A percentile compares a stretch with the other conserved stretches of the same genome.
These are phyloP conservation scores for Cryomyces minteri DNA, from an alignment of 495 filamentous ascomycete genomes.

Conservation along the genomic window DNA sequence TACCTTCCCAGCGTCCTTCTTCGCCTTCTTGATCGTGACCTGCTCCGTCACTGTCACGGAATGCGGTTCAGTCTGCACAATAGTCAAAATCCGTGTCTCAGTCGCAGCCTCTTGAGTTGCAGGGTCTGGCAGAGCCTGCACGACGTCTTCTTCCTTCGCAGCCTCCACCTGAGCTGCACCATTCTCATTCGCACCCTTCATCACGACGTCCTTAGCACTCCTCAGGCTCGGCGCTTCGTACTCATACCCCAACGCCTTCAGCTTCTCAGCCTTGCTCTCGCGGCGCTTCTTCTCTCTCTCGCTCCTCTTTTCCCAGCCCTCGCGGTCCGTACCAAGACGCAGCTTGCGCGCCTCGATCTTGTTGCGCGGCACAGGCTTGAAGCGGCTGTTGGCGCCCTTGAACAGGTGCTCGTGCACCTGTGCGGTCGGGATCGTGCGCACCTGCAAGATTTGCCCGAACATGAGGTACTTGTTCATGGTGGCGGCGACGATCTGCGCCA, in stretches of 20 bases:
- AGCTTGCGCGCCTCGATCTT: slow-evolving; percentile 59
- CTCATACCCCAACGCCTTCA: slow-evolving; percentile 72
- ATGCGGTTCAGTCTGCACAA: too few relatives aligned
- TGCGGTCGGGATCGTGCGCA: slow-evolving; percentile 53
- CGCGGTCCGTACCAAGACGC: slow-evolving; percentile 46
- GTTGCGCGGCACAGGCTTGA: slow-evolving; percentile 74
- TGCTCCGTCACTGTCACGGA: neutral
- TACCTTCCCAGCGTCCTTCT: slow-evolving; percentile 18
- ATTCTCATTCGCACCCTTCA: slow-evolving; percentile 7
- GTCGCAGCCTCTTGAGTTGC: neutral
- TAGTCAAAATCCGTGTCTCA: too few relatives aligned
- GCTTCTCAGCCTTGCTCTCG: slow-evolving; percentile 43
- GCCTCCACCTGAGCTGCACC: slow-evolving; percentile 14
- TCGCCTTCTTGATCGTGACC: slow-evolving; percentile 4
- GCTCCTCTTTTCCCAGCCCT: slow-evolving; percentile 58
- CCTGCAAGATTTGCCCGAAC: slow-evolving; percentile 81
- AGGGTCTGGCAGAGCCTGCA: neutral
- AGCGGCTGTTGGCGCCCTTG: slow-evolving; percentile 73
- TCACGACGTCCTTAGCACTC: slow-evolving; percentile 36
- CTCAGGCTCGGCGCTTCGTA: slow-evolving; percentile 59
- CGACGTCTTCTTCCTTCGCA: slow-evolving; percentile 10
- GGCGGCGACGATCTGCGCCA: slow-evolving; percentile 73
- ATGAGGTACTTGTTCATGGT: slow-evolving; percentile 98
- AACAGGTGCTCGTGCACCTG: slow-evolving; percentile 67
- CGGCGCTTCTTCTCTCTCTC: slow-evolving; percentile 51